Percentiles rank a stretch among this genome's conserved stretches.
These are phyloP conservation scores for Cucumis cinereus DNA, from an alignment of 306 rosid genomes.

Conservation along the genomic window DNA sequence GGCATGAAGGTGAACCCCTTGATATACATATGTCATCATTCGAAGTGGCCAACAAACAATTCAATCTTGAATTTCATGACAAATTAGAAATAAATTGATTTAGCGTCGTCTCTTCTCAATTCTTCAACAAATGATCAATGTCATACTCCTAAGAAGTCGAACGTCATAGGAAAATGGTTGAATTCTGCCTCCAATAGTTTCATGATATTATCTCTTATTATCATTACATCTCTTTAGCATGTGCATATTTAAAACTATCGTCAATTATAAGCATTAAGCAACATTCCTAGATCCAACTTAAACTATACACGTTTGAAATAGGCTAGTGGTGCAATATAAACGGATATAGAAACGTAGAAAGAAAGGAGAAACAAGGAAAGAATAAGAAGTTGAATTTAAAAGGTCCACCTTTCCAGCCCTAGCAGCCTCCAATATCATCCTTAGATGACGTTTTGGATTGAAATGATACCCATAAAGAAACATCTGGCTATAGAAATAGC, in stretches of 20 bases:
- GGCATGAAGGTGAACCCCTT: not conserved
- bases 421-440: slow-evolving; percentile 59
- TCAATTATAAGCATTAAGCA: not conserved
- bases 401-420: slow-evolving; percentile 65
- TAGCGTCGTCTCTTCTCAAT: not conserved
- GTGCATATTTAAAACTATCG: not conserved
- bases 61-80: not conserved
- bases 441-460: slow-evolving; percentile 84
- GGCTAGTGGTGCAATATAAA: not conserved
- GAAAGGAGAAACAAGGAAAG: not conserved
- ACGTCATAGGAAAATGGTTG: not conserved
- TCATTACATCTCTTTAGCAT: not conserved
- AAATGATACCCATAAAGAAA: slow-evolving; percentile 54
- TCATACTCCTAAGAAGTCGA: not conserved
- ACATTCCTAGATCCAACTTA: not conserved
- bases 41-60: not conserved
- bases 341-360: not conserved
- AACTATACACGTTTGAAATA: not conserved
- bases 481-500: slow-evolving; percentile 46
- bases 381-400: not conserved
- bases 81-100: not conserved
- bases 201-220: not conserved
- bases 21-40: not conserved
- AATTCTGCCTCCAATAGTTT: not conserved
- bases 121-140: not conserved